Evolutionary conservation across 768 basidiomycete genomes (phyloP), one percentile per base, ranked within the genome.

Genomic region (Tricholoma bakamatsutake): DNA sequence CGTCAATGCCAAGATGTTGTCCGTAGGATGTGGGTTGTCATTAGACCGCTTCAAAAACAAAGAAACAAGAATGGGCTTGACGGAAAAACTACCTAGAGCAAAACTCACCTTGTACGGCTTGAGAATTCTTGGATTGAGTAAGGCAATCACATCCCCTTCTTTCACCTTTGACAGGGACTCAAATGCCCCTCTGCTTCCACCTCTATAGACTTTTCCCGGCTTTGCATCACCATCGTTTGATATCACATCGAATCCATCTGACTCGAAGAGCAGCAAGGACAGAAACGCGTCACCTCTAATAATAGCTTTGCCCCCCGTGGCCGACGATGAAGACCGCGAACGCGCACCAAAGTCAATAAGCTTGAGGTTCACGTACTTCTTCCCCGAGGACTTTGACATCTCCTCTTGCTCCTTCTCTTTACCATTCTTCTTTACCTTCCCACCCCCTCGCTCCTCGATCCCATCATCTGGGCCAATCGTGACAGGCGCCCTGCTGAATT

Each of bases 121-220:
- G 55, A 97, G 72, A 45, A 98, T 81, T 52, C 79, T 80, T 0
- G 97, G 93, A 64, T 96, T 97, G 17, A 98, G 73, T 40, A 99
- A 76, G 1, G 93, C 90, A 39, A 98, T 76, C 4, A 98, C 94
- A 47, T 92, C 87, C 2, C 97, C 97, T 61, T 93, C 89, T 57
- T 83, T 84, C 53, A 96, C 70, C 63, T 91, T 92, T 49, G 90
- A 86, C 73, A 90, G 83, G 50, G 80, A 76, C 68, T 98, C 97
- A 64, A 90, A 98, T 3, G 94, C 95, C 4, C 97, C 97, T 5
- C 85, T 83, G 60, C 92, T 93, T 2, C 96, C 96, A 0, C 97
- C 96, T 60, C 78, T 82, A 68, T 94, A 96, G 0, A 87, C 57
- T 64, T 84, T 92, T 59, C 77, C 75, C 37, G 78, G 72, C 35